These are phyloP conservation scores for Zalaria obscura DNA, from an alignment of 2,329 filamentous ascomycete species.

Conservation along the genomic window DNA sequence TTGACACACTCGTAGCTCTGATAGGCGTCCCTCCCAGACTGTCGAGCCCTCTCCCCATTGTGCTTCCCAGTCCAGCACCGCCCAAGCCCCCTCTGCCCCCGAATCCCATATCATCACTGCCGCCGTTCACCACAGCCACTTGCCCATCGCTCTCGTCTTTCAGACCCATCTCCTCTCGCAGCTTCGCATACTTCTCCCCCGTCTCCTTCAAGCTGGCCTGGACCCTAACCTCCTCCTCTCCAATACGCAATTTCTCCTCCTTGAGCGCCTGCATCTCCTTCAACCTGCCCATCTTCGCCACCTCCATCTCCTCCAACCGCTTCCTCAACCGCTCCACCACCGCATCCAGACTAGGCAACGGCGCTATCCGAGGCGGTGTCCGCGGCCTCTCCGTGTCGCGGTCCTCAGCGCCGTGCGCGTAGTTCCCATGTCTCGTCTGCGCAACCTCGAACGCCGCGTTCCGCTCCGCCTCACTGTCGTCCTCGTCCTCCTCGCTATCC, in stretches of 20 bases:
- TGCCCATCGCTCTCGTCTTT: neutral
- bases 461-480: conserved; percentile 48
- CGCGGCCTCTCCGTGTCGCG: conserved; percentile 30
- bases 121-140: neutral
- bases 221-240: conserved; percentile 60
- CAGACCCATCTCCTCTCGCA: conserved; percentile 23
- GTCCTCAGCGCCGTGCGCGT: conserved; percentile 38
- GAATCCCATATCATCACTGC: neutral
- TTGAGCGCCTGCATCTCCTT: conserved; percentile 51
- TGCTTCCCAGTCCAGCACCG: conserved; percentile 2
- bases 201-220: conserved; percentile 70
- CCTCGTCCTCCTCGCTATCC: conserved; percentile 41
- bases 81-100: conserved; percentile 1
- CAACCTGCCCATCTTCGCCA: conserved; percentile 41
- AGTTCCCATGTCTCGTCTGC: conserved; percentile 78
- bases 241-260: conserved; percentile 54
- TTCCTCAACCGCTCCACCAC: conserved; percentile 50
- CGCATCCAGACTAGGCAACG: conserved; percentile 58
- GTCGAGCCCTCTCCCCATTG: neutral
- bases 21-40: neutral
- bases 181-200: conserved; percentile 52
- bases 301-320: conserved; percentile 49
- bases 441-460: conserved; percentile 75
- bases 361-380: conserved; percentile 60
- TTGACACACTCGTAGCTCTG: neutral